These are phyloP conservation scores for Umbelopsis ramanniana DNA, from an alignment of 192 early-diverging fungal species.

Conservation along the genomic window DNA sequence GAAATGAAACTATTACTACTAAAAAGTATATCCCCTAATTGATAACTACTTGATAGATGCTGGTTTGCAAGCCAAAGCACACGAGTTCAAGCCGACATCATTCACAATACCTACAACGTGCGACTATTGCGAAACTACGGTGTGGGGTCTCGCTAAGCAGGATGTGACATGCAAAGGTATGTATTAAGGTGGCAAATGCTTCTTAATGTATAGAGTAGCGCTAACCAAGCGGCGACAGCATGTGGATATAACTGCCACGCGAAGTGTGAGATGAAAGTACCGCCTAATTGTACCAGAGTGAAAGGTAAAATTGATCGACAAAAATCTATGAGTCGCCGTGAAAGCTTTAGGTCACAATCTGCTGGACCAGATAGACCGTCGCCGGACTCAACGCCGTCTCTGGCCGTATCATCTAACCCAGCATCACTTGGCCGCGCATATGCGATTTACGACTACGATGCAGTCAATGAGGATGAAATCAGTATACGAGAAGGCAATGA, in stretches of 20 bases:
- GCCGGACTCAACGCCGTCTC: neutral
- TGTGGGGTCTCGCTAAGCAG: constrained; percentile 81
- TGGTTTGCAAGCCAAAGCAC: constrained; percentile 52
- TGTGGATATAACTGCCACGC: constrained; percentile 79
- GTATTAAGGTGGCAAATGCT: neutral
- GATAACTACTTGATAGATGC: constrained; percentile 43
- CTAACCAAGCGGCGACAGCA: constrained; percentile 21
- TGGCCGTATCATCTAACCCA: constrained; percentile 25
- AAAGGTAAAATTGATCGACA: constrained; percentile 56
- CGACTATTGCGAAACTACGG: constrained; percentile 71
- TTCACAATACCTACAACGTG: constrained; percentile 80
- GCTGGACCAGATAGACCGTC: neutral
- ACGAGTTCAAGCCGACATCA: constrained; percentile 69
- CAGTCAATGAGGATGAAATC: constrained; percentile 57
- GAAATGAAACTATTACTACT: neutral
- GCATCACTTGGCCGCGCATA: constrained; percentile 37
- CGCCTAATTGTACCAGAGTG: constrained; percentile 64
- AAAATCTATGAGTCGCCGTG: constrained; percentile 8
- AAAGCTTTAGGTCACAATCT: neutral
- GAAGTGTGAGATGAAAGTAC: constrained; percentile 81
- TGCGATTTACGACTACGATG: constrained; percentile 67
- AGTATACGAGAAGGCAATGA: constrained; percentile 58
- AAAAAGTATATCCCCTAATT: neutral
- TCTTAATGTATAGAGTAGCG: neutral
- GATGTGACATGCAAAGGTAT: constrained; percentile 68